phyloP scores from a whole-genome alignment of 768 basidiomycete genomes.

The Mycena vulgaris region DNA sequence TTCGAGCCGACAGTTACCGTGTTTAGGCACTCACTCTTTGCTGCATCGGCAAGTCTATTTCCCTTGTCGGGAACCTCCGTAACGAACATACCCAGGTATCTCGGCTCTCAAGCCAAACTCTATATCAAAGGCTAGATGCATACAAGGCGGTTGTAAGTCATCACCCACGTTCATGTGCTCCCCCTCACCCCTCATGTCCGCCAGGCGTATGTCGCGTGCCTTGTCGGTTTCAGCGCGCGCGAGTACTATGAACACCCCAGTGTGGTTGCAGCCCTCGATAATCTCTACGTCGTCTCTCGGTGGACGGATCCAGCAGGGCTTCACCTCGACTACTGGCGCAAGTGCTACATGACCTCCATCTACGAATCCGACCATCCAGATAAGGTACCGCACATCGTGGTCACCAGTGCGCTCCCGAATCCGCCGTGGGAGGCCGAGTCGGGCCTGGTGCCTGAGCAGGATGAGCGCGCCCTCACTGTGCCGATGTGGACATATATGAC shows the following conservation, averaged over 20 bases:
- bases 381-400: slow-evolving; percentile 61
- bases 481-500: slow-evolving; percentile 19
- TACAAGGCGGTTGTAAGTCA: slow-evolving; percentile 58
- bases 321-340: slow-evolving; percentile 29
- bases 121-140: slow-evolving; percentile 51
- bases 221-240: slow-evolving; percentile 53
- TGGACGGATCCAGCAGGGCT: slow-evolving; percentile 68
- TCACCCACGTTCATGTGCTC: slow-evolving; percentile 25
- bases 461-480: slow-evolving; percentile 15
- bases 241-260: slow-evolving; percentile 53
- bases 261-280: slow-evolving; percentile 16
- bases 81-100: neutral
- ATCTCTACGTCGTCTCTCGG: slow-evolving; percentile 42
- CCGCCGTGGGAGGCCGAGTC: slow-evolving; percentile 48
- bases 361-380: slow-evolving; percentile 60
- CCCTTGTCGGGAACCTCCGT: neutral
- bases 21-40: slow-evolving; percentile 52
- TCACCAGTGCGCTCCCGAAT: slow-evolving; percentile 56
- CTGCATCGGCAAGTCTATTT: slow-evolving; percentile 45
- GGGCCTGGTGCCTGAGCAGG: slow-evolving; percentile 19
- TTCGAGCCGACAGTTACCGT: slow-evolving; percentile 37
- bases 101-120: slow-evolving; percentile 33
- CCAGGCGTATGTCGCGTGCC: slow-evolving; percentile 60
- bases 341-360: slow-evolving; percentile 52
- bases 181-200: slow-evolving; percentile 16